Base-by-base conservation (phyloP, 225 moss, liverwort and hornwort species). In the Ulota crispa region DNA sequence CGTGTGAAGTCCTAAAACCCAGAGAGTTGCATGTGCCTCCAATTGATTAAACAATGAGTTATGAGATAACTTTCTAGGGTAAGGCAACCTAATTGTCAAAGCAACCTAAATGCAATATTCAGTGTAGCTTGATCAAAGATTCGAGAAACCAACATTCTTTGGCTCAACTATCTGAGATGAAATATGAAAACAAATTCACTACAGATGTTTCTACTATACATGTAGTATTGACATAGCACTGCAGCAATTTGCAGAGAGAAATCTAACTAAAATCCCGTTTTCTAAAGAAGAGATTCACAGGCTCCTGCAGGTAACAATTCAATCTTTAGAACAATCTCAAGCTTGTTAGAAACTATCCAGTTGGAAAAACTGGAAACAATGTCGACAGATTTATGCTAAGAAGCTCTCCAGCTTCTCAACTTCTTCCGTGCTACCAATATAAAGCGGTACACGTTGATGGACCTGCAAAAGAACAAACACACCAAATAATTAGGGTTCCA, bases 371-470 rank as follows among this genome's bases (percentile, higher is more conserved):
- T 9, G 36, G 67, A 34, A 70, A 55, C 73, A 61, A 61, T 87
- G 72, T 84, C 81, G 73, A 84, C 87, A 57, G 76, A 79, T 87
- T 81, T 81, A 85, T 18, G 91, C 89, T 79, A 95, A 85, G 72
- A 78, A 95, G 52, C 88, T 95, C 87, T 95, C 92, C 9, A 95
- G 82, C 86, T 93, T 95, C 53, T 93, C 92, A 63, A 94, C 94
- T 77, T 95, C 95, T 63, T 93, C 91, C 23, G 45, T 70, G 84
- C 95, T 94, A 27, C 95, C 94, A 8, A 95, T 90, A 53, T 66
- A 95, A 1, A 95, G 78, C 54, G 94, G 95, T 62, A 95, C 94
- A 64, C 90, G 87, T 87, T 95, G 95, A 87, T 95, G 95, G 36
- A 95, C 86, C 95, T 95, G 87, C 71, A 26, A 3, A 16, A 68